phyloP scores from a whole-genome alignment of 331 rosid species.

The Saraca asoca region DNA sequence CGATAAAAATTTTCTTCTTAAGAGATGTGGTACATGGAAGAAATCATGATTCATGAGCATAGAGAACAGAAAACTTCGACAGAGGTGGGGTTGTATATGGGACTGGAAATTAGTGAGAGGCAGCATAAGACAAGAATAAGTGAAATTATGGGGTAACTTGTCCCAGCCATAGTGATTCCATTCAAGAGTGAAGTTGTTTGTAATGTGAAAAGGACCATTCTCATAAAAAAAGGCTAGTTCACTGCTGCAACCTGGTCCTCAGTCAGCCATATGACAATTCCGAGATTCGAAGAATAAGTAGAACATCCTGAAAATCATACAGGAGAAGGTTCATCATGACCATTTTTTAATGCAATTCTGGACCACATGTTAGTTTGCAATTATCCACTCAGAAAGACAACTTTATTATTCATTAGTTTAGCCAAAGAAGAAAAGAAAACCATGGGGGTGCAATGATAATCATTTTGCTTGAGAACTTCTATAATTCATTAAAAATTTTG shows the following conservation, averaged over 20 bases:
- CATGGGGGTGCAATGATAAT: neutral
- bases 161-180: conserved; percentile 99
- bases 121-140: neutral
- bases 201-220: conserved; percentile 88
- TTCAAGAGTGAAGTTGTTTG: conserved; percentile 65
- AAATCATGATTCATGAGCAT: neutral
- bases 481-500: neutral
- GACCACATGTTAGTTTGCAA: no score
- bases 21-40: conserved; percentile 9
- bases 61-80: neutral
- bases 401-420: no score
- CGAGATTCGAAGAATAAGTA: conserved; percentile 92
- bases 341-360: no score
- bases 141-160: conserved; percentile 43
- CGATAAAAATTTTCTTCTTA: neutral
- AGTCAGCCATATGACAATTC: conserved; percentile 85
- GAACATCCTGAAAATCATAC: conserved; percentile 72
- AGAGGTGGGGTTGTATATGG: neutral
- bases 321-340: neutral
- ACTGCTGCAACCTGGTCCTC: conserved; percentile 99
- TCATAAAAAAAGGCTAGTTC: conserved; percentile 88
- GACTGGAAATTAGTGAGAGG: neutral
- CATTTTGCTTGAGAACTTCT: no score
- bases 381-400: neutral
- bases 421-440: no score